These are phyloP conservation scores for Pseudogymnoascus sp. DNA, from an alignment of 2,329 filamentous ascomycete species.

Conservation along the genomic window DNA sequence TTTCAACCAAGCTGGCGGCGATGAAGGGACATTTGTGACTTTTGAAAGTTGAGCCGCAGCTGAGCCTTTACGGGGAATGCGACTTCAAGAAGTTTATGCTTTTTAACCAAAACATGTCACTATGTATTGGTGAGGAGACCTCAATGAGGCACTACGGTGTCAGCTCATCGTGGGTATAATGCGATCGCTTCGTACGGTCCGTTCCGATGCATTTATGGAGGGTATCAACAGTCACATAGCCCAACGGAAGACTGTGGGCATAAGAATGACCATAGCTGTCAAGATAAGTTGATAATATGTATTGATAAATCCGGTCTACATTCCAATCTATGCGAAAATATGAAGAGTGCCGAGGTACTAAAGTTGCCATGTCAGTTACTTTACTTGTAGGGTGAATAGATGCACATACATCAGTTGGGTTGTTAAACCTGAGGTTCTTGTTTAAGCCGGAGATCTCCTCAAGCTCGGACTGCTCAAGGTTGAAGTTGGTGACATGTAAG, in stretches of 20 bases:
- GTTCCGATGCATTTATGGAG: not conserved
- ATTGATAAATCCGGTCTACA: slow-evolving; percentile 6
- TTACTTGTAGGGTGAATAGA: slow-evolving; percentile 8
- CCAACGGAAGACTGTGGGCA: too few species aligned
- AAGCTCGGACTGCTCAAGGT: slow-evolving; percentile 58
- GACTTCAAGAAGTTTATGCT: slow-evolving; percentile 1
- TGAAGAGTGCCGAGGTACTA: slow-evolving; percentile 41
- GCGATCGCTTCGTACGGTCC: not conserved
- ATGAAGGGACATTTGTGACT: not conserved
- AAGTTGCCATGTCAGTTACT: slow-evolving; percentile 12
- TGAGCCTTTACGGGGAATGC: not conserved
- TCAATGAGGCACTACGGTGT: not conserved
- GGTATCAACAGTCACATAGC: not conserved
- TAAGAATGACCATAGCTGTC: not conserved
- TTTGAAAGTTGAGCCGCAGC: not conserved
- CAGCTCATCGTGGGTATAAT: not conserved
- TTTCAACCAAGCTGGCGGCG: not conserved
- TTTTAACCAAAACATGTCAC: not conserved
- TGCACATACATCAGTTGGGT: slow-evolving; percentile 57
- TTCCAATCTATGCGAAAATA: slow-evolving; percentile 40
- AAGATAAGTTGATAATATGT: slow-evolving; percentile 1
- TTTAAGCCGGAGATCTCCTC: slow-evolving; percentile 58
- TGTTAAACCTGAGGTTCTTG: slow-evolving; percentile 63
- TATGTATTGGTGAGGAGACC: not conserved
- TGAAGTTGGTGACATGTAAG: slow-evolving; percentile 56